Evolutionary conservation across 352 stramenopile genomes (phyloP).

Genomic region (Thraustotheca clavata): DNA sequence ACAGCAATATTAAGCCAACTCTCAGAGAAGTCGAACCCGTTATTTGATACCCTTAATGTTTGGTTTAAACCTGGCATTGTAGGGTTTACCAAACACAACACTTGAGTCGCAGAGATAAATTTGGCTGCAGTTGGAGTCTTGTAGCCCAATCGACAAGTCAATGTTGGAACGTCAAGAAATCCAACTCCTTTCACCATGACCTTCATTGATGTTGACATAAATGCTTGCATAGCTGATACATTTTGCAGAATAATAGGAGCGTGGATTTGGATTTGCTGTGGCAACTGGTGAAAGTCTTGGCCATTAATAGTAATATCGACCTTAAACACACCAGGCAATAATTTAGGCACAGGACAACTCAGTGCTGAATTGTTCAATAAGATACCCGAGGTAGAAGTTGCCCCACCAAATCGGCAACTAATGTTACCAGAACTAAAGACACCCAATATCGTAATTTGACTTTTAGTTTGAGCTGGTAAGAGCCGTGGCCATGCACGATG

Average conservation of each 20-base stretch:
- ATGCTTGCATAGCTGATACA: constrained; percentile 26
- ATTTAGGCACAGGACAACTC: not conserved
- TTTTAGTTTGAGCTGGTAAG: not conserved
- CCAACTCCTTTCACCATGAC: constrained; percentile 25
- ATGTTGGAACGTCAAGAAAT: constrained; percentile 15
- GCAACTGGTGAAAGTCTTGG: constrained; percentile 27
- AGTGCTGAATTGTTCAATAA: not conserved
- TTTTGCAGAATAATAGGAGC: constrained; percentile 26
- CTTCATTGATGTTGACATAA: constrained; percentile 25
- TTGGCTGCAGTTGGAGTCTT: constrained; percentile 11
- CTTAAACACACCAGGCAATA: not conserved
- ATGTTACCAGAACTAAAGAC: not conserved
- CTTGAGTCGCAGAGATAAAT: constrained; percentile 24
- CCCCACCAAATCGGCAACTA: not conserved
- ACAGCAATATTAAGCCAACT: constrained; percentile 28
- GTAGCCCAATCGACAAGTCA: constrained; percentile 35
- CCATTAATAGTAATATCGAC: constrained; percentile 16
- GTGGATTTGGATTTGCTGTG: constrained; percentile 23
- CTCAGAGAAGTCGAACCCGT: constrained; percentile 33
- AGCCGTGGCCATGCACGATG: not conserved
- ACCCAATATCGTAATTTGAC: not conserved
- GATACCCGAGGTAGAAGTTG: not conserved
- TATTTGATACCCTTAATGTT: constrained; percentile 29
- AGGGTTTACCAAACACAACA: constrained; percentile 29
- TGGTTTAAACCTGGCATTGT: constrained; percentile 19